These are phyloP conservation scores for Hyphopichia khmerensis DNA, from an alignment of 1,139 yeast genomes.

Conservation along the genomic window DNA sequence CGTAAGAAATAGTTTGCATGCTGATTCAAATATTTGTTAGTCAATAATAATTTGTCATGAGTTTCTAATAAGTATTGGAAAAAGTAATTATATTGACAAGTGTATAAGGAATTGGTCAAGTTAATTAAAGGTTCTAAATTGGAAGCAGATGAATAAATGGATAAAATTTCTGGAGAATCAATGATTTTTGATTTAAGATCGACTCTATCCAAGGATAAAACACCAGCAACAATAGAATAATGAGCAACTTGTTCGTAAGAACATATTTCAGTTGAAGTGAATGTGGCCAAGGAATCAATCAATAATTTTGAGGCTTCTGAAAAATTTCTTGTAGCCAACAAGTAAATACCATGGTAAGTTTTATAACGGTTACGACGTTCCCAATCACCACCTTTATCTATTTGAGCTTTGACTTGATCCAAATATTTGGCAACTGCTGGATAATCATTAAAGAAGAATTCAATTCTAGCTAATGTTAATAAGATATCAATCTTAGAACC, in stretches of 20 bases:
- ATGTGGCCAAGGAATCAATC: slow-evolving; percentile 90
- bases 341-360: slow-evolving; percentile 84
- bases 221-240: slow-evolving; percentile 85
- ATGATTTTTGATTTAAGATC: slow-evolving; percentile 81
- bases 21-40: slow-evolving; percentile 71
- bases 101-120: slow-evolving; percentile 82
- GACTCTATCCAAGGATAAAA: slow-evolving; percentile 76
- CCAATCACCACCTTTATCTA: slow-evolving; percentile 99
- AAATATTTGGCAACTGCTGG: slow-evolving; percentile 67
- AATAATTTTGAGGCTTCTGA: slow-evolving; percentile 77
- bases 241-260: slow-evolving; percentile 88
- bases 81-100: slow-evolving; percentile 81
- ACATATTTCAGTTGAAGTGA: slow-evolving; percentile 91
- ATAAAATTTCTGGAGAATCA: slow-evolving; percentile 91
- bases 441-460: slow-evolving; percentile 83
- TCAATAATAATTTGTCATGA: slow-evolving; percentile 68
- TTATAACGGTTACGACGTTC: slow-evolving; percentile 94
- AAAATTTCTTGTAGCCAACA: slow-evolving; percentile 83
- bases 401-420: slow-evolving; percentile 68
- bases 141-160: slow-evolving; percentile 71
- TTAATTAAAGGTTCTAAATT: slow-evolving; percentile 79
- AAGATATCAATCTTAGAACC: slow-evolving; percentile 88
- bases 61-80: slow-evolving; percentile 79
- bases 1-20: slow-evolving; percentile 85
- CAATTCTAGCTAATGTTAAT: slow-evolving; percentile 79